Percentiles rank a stretch among this genome's conserved stretches.
Conservation (phyloP, 2,329 filamentous ascomycete species). For the Ustulina deusta region DNA sequence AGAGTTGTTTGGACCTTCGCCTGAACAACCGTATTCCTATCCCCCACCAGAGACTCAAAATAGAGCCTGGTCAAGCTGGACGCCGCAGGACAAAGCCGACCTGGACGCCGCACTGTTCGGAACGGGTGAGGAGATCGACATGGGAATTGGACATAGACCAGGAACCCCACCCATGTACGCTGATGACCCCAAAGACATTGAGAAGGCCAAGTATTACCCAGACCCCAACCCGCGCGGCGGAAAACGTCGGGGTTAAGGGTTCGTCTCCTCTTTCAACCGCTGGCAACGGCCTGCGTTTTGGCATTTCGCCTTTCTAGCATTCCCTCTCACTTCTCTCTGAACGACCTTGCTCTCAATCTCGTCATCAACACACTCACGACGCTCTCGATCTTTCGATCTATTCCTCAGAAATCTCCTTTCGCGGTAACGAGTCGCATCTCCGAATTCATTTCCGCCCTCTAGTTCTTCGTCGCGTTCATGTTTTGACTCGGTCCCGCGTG, state of each 20-base stretch:
- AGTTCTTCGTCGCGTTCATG: slow-evolving; percentile 39
- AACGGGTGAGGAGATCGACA: not conserved
- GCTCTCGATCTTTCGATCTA: not conserved
- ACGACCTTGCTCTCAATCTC: not conserved
- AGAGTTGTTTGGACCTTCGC: no score
- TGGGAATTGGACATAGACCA: slow-evolving; percentile 8
- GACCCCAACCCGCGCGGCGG: not conserved
- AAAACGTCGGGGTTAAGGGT: not conserved
- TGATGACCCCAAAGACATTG: not conserved
- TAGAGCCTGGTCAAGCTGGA: no score
- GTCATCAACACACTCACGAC: not conserved
- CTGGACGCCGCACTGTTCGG: no score
- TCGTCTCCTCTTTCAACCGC: not conserved
- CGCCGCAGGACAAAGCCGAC: no score
- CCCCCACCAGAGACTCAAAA: no score
- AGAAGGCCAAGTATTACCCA: not conserved
- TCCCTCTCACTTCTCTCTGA: not conserved
- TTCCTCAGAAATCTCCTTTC: not conserved
- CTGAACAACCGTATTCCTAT: no score
- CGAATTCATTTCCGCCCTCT: not conserved
- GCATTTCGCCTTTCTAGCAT: not conserved
- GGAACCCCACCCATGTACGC: not conserved
- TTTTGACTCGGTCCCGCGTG: slow-evolving; percentile 38
- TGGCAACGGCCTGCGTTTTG: not conserved
- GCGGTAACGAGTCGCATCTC: not conserved